Percentiles rank a stretch among this genome's conserved stretches.
Evolutionary conservation across 2,329 filamentous ascomycete genomes (phyloP).

Genomic region (Exophiala mesophila): DNA sequence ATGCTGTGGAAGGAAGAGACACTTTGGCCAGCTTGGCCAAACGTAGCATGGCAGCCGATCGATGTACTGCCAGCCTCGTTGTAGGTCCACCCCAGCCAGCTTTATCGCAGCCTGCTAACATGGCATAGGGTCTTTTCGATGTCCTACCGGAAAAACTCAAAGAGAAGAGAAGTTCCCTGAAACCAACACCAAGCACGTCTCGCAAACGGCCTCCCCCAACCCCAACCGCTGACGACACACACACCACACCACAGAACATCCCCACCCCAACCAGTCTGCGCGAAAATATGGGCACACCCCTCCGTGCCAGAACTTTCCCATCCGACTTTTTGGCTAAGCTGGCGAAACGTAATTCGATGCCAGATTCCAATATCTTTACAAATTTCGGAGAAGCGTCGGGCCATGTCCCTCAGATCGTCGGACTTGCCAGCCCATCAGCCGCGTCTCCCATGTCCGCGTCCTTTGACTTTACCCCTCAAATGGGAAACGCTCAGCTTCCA

Average conservation of each 20-base stretch:
- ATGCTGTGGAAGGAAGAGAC: constrained; percentile 78
- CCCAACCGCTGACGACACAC: constrained; percentile 7
- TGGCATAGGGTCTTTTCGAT: constrained; percentile 69
- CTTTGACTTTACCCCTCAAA: constrained; percentile 27
- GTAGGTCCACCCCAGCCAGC: constrained; percentile 46
- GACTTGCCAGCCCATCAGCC: constrained; percentile 28
- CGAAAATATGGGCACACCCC: constrained; percentile 13
- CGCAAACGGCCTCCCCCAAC: constrained; percentile 44
- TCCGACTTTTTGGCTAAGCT: constrained; percentile 23
- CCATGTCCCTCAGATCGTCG: constrained; percentile 15
- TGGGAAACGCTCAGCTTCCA: constrained; percentile 32
- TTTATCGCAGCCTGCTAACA: constrained; percentile 1
- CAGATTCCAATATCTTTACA: constrained; percentile 27
- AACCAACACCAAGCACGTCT: constrained; percentile 36
- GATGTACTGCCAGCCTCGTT: constrained; percentile 71
- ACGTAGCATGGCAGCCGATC: constrained; percentile 81
- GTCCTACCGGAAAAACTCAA: constrained; percentile 71
- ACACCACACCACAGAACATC: background rate
- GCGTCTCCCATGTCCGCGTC: constrained; percentile 13
- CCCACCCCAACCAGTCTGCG: constrained; percentile 9
- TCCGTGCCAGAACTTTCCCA: constrained; percentile 20
- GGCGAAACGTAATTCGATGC: constrained; percentile 24
- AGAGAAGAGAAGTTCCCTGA: constrained; percentile 43
- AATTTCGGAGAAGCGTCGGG: constrained; percentile 13
- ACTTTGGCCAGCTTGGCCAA: constrained; percentile 74